A percentile compares a stretch with the other conserved stretches of the same genome.
phyloP scores from a whole-genome alignment of 2,329 filamentous ascomycete species.

The Samsoniella hepiali region DNA sequence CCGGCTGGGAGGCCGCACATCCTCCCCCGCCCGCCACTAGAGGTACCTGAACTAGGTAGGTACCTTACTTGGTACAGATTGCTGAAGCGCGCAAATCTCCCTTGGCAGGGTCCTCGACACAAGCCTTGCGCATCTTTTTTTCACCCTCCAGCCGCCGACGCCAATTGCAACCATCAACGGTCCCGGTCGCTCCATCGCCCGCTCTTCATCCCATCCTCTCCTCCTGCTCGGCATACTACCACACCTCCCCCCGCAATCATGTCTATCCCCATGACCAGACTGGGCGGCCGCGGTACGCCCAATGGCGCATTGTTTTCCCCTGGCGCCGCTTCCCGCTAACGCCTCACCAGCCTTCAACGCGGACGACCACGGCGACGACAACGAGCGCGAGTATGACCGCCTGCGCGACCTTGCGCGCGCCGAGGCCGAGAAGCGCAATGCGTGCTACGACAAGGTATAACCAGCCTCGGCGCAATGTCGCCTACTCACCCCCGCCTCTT shows the following conservation, averaged over 20 bases:
- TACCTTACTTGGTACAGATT: too few species aligned
- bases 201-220: not conserved
- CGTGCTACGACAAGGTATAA: conserved; percentile 69
- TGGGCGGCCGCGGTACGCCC: conserved; percentile 46
- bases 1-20: not conserved
- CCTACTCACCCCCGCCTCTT: not conserved
- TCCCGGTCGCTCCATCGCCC: not conserved
- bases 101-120: not conserved
- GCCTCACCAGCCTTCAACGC: conserved; percentile 69
- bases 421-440: conserved; percentile 74
- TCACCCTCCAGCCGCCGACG: not conserved
- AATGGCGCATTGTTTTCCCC: not conserved
- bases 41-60: too few species aligned
- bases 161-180: not conserved
- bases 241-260: conserved; percentile 23
- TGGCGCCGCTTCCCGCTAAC: not conserved
- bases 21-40: not conserved
- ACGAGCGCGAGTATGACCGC: conserved; percentile 88
- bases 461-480: conserved; percentile 20
- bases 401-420: conserved; percentile 78
- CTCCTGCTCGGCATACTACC: not conserved
- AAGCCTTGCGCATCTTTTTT: too few species aligned
- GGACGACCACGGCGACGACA: conserved; percentile 54
- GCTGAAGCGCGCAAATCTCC: not conserved
- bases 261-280: conserved; percentile 42